phyloP scores from a whole-genome alignment of 2,329 filamentous ascomycete species.

The Uncinocarpus reesii region DNA sequence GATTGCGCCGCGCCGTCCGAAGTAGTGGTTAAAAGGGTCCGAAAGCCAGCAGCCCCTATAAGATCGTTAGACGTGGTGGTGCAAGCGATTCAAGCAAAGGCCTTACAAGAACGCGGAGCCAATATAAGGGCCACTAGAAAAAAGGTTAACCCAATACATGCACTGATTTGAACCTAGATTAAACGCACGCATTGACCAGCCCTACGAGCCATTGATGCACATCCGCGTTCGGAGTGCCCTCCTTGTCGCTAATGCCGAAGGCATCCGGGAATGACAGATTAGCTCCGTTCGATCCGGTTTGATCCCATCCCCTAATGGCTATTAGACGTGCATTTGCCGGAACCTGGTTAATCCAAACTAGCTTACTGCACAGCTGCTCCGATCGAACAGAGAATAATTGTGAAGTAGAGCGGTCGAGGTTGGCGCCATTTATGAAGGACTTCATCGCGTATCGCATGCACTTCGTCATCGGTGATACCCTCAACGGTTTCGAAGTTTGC shows the following conservation, averaged over 20 bases:
- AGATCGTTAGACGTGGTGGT: constrained; percentile 1
- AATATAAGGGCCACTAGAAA: constrained; percentile 41
- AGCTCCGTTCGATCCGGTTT: constrained; percentile 45
- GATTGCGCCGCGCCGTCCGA: constrained; percentile 55
- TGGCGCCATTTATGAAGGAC: constrained; percentile 43
- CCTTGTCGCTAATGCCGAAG: constrained; percentile 34
- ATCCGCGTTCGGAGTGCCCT: constrained; percentile 29
- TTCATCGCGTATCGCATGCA: constrained; percentile 37
- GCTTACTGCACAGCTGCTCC: constrained; percentile 44
- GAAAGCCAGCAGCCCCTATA: constrained; percentile 54
- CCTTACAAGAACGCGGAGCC: constrained; percentile 41
- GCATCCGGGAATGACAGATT: constrained; percentile 43
- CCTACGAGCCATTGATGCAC: constrained; percentile 53
- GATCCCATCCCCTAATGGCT: constrained; percentile 37
- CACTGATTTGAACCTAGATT: constrained; percentile 39
- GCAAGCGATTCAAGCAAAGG: constrained; percentile 10
- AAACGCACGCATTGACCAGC: constrained; percentile 47
- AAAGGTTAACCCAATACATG: constrained; percentile 14
- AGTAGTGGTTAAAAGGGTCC: constrained; percentile 50
- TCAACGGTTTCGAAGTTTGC: constrained; percentile 36
- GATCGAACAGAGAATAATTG: constrained; percentile 44
- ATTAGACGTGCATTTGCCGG: constrained; percentile 9
- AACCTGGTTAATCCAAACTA: not conserved
- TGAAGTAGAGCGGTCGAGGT: constrained; percentile 40
- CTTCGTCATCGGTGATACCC: constrained; percentile 36